These are phyloP conservation scores for Fusarium veterinarium DNA, from an alignment of 2,329 filamentous ascomycete genomes.

Conservation along the genomic window DNA sequence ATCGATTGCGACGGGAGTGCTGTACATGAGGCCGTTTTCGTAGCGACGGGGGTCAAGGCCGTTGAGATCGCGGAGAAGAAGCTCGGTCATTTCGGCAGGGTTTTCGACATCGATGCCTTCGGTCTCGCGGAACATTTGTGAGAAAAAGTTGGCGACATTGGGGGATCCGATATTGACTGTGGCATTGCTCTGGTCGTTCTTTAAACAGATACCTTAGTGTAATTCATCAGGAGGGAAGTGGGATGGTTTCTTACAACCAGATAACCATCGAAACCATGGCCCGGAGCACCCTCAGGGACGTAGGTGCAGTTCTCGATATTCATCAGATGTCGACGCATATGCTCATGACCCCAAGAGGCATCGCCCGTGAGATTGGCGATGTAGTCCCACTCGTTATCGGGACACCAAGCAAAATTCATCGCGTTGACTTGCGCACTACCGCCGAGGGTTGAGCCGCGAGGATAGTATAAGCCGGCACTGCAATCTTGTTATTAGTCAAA, in stretches of 20 bases:
- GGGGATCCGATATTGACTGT: neutral
- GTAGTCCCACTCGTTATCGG: conserved; percentile 8
- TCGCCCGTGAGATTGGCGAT: neutral
- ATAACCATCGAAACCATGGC: neutral
- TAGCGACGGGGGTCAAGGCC: neutral
- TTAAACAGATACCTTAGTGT: rapidly evolving
- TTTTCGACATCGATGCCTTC: neutral
- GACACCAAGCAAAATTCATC: conserved; percentile 4
- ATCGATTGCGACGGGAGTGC: neutral
- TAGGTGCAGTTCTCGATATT: conserved; percentile 3
- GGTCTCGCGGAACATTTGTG: neutral
- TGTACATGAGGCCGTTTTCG: neutral
- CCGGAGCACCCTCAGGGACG: neutral
- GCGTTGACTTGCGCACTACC: conserved; percentile 4
- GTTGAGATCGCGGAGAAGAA: neutral
- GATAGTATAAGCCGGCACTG: conserved; percentile 9
- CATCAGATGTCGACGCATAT: neutral
- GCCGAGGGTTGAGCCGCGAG: conserved; percentile 1
- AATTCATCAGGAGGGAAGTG: rapidly evolving
- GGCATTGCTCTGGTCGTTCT: neutral
- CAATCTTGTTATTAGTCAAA: rapidly evolving
- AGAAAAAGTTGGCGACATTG: neutral
- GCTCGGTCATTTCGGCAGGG: neutral
- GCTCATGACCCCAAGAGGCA: neutral
- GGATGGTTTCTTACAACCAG: neutral